A percentile compares a stretch with the other conserved stretches of the same genome.
Conservation (phyloP, 73 alveolate genomes). For the Uronychia setigera region DNA sequence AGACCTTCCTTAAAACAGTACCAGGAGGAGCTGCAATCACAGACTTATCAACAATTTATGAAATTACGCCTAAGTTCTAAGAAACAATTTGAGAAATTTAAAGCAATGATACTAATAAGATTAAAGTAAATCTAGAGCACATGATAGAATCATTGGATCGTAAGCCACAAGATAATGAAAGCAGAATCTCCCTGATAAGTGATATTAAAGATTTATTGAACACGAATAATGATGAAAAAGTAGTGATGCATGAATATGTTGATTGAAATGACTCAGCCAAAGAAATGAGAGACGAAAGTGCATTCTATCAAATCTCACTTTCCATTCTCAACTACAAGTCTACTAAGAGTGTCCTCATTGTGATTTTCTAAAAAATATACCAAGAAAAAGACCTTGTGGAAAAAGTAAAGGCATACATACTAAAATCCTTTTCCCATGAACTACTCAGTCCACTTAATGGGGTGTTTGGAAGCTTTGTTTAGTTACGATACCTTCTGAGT, state of each 20-base stretch:
- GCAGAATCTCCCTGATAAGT: too few species aligned
- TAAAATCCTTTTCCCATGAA: conserved; percentile 13
- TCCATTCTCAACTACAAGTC: not conserved
- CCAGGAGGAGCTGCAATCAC: conserved; percentile 2
- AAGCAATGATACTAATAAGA: too few species aligned
- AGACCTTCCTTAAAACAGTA: not conserved
- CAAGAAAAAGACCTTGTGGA: not conserved
- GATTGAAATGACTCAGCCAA: too few species aligned
- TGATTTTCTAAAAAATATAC: not conserved
- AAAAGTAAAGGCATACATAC: not conserved
- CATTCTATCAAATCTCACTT: not conserved
- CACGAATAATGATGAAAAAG: too few species aligned
- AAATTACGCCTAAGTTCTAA: not conserved
- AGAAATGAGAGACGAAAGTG: too few species aligned
- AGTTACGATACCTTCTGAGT: not conserved
- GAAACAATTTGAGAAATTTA: too few species aligned
- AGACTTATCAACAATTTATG: not conserved
- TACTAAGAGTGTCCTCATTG: not conserved
- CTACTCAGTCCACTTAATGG: conserved; percentile 14
- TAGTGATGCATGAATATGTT: too few species aligned
- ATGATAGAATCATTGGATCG: too few species aligned
- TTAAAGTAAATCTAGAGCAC: too few species aligned
- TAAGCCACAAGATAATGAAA: too few species aligned
- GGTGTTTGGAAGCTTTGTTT: not conserved
- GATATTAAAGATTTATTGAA: too few species aligned